Evolutionary conservation across 768 basidiomycete genomes (phyloP).

Genomic region (Xanthoconium purpureum): DNA sequence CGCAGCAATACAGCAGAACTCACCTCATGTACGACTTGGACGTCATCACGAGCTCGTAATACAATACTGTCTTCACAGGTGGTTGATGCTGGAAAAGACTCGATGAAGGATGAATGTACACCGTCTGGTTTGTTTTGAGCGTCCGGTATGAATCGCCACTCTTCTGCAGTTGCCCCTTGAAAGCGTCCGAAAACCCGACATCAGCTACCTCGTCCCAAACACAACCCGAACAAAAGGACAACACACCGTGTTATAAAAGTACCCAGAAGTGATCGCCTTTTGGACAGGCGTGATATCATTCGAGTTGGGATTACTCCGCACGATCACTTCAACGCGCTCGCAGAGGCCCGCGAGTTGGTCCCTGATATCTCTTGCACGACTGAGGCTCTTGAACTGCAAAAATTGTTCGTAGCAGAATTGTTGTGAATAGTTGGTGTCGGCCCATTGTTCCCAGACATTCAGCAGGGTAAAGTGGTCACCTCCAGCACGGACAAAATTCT

Average conservation of each 20-base stretch:
- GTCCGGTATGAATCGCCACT: conserved; percentile 97
- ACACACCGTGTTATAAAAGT: conserved; percentile 91
- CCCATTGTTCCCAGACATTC: conserved; percentile 99
- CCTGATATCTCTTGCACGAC: conserved; percentile 92
- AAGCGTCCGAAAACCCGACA: background rate
- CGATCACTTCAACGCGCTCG: conserved; percentile 93
- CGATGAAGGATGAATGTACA: conserved; percentile 95
- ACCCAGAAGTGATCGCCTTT: conserved; percentile 92
- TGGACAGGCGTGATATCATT: conserved; percentile 92
- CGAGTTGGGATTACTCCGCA: conserved; percentile 83
- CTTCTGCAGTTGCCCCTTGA: conserved; percentile 85
- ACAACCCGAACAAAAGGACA: background rate
- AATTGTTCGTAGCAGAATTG: conserved; percentile 97
- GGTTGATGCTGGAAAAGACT: conserved; percentile 95
- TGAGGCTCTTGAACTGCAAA: conserved; percentile 91
- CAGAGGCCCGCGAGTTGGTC: conserved; percentile 94
- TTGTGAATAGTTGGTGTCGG: conserved; percentile 94
- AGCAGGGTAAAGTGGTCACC: conserved; percentile 98
- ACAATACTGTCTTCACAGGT: conserved; percentile 83
- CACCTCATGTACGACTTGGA: conserved; percentile 93
- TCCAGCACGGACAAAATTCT: conserved; percentile 93
- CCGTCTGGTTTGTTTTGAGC: conserved; percentile 92
- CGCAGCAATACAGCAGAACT: conserved; percentile 12
- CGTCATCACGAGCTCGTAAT: conserved; percentile 97
- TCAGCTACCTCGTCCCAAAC: background rate